These are phyloP conservation scores for Fagus crenata DNA, from an alignment of 306 rosid species.

Conservation along the genomic window DNA sequence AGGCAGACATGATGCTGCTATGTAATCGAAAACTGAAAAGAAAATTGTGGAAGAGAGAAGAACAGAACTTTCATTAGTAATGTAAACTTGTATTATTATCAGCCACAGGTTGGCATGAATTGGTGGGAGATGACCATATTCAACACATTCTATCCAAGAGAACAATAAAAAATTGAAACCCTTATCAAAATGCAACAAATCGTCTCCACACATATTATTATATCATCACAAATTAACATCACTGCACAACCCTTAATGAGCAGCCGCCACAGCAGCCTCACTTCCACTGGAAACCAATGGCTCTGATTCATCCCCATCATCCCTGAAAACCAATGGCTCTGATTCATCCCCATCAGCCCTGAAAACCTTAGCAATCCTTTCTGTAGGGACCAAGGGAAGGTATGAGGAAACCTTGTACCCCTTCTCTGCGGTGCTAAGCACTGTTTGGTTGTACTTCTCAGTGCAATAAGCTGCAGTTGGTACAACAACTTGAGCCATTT, in stretches of 20 bases:
- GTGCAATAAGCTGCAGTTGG: constrained; percentile 49
- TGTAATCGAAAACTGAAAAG: too few species aligned
- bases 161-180: too few species aligned
- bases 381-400: constrained; percentile 52
- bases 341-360: constrained; percentile 15
- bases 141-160: too few species aligned
- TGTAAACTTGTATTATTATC: too few species aligned
- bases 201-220: neutral
- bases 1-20: too few species aligned
- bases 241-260: constrained; percentile 6
- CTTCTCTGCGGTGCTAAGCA: constrained; percentile 38
- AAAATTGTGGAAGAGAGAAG: too few species aligned
- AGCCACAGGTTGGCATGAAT: too few species aligned
- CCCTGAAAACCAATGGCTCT: constrained; percentile 26
- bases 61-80: too few species aligned
- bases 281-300: constrained; percentile 25
- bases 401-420: constrained; percentile 52
- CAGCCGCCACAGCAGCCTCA: constrained; percentile 31
- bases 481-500: constrained; percentile 45
- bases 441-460: constrained; percentile 49
- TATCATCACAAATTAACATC: neutral
- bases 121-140: too few species aligned
- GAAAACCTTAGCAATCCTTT: constrained; percentile 48
- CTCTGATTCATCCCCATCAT: constrained; percentile 27
- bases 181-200: too few species aligned